Evolutionary conservation across 2,329 filamentous ascomycete species (phyloP).

Genomic region (Clarireedia paspali): DNA sequence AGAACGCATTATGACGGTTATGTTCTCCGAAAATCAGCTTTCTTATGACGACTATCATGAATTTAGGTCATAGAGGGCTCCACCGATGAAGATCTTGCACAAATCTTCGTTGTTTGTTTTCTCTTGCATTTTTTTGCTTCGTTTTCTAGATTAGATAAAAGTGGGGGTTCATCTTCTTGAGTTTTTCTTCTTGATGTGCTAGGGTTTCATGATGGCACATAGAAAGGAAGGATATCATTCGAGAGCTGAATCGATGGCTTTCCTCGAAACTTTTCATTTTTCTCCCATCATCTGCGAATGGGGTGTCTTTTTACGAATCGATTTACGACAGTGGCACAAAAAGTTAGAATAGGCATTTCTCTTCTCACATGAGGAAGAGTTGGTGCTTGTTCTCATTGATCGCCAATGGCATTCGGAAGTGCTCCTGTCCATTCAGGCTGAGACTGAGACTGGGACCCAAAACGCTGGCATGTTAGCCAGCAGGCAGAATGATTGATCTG

Average conservation of each 20-base stretch:
- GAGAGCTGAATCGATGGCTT: slow-evolving; percentile 13
- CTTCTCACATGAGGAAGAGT: slow-evolving; percentile 16
- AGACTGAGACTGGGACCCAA: slow-evolving; percentile 7
- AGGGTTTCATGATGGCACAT: slow-evolving; percentile 6
- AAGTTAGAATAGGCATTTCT: slow-evolving; percentile 14
- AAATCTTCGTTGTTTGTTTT: slow-evolving; percentile 18
- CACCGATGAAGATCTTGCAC: slow-evolving; percentile 26
- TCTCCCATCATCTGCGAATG: slow-evolving; percentile 24
- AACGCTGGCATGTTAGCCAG: slow-evolving; percentile 3
- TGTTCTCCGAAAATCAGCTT: slow-evolving; percentile 23
- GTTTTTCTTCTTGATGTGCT: slow-evolving; percentile 13
- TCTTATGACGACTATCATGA: slow-evolving; percentile 5
- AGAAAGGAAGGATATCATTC: slow-evolving; percentile 12
- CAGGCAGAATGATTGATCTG: slow-evolving; percentile 6
- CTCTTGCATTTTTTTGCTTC: slow-evolving; percentile 11
- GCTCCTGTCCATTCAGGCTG: slow-evolving; percentile 30
- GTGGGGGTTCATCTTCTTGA: slow-evolving; percentile 20
- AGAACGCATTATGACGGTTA: slow-evolving; percentile 31
- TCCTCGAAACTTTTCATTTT: slow-evolving; percentile 14
- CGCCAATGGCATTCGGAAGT: slow-evolving; percentile 32
- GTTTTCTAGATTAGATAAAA: slow-evolving; percentile 24
- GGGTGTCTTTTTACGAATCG: slow-evolving; percentile 16
- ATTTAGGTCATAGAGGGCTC: slow-evolving; percentile 6
- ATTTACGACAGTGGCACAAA: slow-evolving; percentile 8
- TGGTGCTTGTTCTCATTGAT: slow-evolving; percentile 18